A percentile compares a stretch with the other conserved stretches of the same genome.
These are phyloP conservation scores for Rhizophora apiculata DNA, from an alignment of 345 rosid species.

Conservation along the genomic window DNA sequence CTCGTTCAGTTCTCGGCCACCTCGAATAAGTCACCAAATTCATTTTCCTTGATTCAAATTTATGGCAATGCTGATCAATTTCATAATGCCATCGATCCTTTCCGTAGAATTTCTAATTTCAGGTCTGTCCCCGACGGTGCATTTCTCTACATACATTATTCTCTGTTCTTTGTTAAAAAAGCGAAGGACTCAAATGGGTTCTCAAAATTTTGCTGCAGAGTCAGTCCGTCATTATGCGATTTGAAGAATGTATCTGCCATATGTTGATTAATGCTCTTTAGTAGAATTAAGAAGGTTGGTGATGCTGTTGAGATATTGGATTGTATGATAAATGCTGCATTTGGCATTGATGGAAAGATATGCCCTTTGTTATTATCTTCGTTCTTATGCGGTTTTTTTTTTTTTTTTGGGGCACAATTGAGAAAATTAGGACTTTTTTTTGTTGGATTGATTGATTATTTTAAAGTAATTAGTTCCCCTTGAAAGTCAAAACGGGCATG, in stretches of 20 bases:
- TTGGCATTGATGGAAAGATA: constrained; percentile 34
- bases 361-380: constrained; percentile 48
- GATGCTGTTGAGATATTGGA: constrained; percentile 49
- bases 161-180: constrained; percentile 44
- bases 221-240: constrained; percentile 49
- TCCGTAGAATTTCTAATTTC: constrained; percentile 56
- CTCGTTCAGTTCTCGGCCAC: constrained; percentile 51
- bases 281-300: constrained; percentile 56
- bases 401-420: constrained; percentile 31
- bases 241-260: constrained; percentile 54
- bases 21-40: constrained; percentile 44
- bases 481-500: constrained; percentile 37
- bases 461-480: constrained; percentile 50
- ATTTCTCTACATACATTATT: constrained; percentile 64
- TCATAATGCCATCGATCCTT: constrained; percentile 45
- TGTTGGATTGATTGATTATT: constrained; percentile 53
- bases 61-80: constrained; percentile 37
- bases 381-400: constrained; percentile 31
- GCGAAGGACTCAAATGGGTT: constrained; percentile 39
- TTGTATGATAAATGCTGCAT: constrained; percentile 37
- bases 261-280: constrained; percentile 48
- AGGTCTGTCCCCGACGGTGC: constrained; percentile 64
- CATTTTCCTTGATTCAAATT: constrained; percentile 43
- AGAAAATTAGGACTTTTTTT: constrained; percentile 49
- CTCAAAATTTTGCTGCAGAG: constrained; percentile 53